A percentile compares a stretch with the other conserved stretches of the same genome.
These are phyloP conservation scores for Glomus cerebriforme DNA, from an alignment of 192 early-diverging fungal genomes.

Conservation along the genomic window DNA sequence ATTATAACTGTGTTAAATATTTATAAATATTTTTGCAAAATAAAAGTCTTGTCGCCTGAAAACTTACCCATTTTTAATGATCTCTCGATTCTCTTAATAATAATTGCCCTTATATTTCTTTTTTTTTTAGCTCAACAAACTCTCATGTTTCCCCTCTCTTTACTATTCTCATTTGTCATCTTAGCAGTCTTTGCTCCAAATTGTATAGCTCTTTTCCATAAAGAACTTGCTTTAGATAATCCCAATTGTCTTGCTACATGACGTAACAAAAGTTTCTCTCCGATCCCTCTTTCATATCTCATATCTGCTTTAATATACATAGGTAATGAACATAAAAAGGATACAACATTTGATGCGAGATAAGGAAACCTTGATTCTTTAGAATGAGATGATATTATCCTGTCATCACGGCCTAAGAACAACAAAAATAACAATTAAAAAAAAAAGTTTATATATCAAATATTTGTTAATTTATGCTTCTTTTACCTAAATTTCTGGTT, in stretches of 20 bases:
- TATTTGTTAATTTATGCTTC: background rate
- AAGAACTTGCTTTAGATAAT: slow-evolving; percentile 58
- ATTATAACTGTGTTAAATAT: too few species aligned
- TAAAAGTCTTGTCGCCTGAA: too few species aligned
- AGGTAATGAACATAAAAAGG: slow-evolving; percentile 64
- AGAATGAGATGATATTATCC: slow-evolving; percentile 84
- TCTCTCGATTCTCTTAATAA: too few species aligned
- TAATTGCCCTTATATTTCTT: background rate
- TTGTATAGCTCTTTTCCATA: slow-evolving; percentile 95
- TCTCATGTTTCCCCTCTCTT: slow-evolving; percentile 43
- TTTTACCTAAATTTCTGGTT: slow-evolving; percentile 74
- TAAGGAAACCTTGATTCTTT: slow-evolving; percentile 90
- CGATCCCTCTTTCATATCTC: slow-evolving; percentile 76
- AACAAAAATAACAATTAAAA: background rate
- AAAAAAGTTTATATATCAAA: background rate
- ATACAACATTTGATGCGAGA: slow-evolving; percentile 71
- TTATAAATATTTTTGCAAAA: background rate
- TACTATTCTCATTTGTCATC: slow-evolving; percentile 61
- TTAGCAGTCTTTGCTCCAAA: slow-evolving; percentile 97
- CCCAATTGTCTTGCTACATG: slow-evolving; percentile 73
- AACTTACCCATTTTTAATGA: too few species aligned
- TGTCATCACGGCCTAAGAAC: slow-evolving; percentile 80
- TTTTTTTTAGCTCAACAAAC: background rate
- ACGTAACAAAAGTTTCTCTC: slow-evolving; percentile 89
- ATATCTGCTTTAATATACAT: slow-evolving; percentile 82